Percentiles rank a stretch among this genome's conserved stretches.
phyloP scores from a whole-genome alignment of 495 filamentous ascomycete genomes.

The Aspergillus nidulans region DNA sequence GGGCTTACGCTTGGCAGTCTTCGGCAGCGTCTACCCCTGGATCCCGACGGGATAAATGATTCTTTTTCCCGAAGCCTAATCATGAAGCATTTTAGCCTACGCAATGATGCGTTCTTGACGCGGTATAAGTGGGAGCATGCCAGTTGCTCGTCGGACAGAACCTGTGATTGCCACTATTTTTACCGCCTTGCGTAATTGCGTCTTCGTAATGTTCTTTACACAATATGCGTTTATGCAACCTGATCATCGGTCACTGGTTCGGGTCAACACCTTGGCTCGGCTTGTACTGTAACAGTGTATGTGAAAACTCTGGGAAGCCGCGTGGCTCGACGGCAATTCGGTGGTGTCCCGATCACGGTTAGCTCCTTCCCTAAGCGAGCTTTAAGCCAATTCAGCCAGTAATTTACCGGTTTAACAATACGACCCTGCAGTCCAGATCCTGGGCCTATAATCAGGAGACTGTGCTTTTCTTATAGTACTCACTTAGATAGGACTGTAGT shows the following conservation, averaged over 20 bases:
- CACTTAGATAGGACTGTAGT: not conserved
- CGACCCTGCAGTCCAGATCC: not conserved
- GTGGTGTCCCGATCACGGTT: not conserved
- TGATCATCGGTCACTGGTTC: not conserved
- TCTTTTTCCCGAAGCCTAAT: not conserved
- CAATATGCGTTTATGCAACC: not conserved
- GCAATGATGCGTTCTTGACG: not conserved
- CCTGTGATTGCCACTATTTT: too few relatives aligned
- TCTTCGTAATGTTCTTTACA: too few relatives aligned
- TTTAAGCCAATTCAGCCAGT: not conserved
- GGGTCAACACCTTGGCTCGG: not conserved
- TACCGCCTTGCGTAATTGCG: too few relatives aligned
- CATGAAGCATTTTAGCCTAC: not conserved
- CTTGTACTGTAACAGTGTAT: not conserved
- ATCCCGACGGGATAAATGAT: not conserved
- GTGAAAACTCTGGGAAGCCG: not conserved
- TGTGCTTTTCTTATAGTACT: too few relatives aligned
- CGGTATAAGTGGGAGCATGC: not conserved
- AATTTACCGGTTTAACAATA: not conserved
- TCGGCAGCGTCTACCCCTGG: not conserved
- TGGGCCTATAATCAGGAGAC: too few relatives aligned
- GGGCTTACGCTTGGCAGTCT: slow-evolving; percentile 1
- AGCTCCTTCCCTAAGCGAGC: too few relatives aligned
- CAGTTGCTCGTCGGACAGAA: too few relatives aligned
- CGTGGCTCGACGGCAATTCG: not conserved